Evolutionary conservation across 2,329 filamentous ascomycete genomes (phyloP).

Genomic region (Myriangium duriaei): DNA sequence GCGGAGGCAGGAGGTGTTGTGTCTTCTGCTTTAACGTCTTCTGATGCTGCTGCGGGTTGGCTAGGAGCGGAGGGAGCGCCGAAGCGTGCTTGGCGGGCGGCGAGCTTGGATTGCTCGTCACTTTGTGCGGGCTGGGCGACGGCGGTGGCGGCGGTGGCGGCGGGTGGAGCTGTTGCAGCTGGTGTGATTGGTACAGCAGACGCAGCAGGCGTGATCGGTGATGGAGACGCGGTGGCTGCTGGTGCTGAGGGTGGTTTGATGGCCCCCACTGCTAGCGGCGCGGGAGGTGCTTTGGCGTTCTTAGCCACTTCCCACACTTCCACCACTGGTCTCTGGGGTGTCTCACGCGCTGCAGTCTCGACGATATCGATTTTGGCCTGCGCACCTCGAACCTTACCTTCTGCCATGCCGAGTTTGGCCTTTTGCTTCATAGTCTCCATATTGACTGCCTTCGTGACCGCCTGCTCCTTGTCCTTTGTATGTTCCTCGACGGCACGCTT

Average conservation of each 20-base stretch:
- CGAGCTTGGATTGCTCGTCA: conserved; percentile 15
- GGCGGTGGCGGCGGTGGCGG: conserved; percentile 1
- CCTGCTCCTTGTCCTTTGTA: conserved; percentile 18
- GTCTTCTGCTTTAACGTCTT: conserved; percentile 13
- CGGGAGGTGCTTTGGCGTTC: conserved; percentile 30
- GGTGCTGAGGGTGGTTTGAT: conserved; percentile 15
- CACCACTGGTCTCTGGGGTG: conserved; percentile 66
- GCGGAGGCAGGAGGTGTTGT: conserved; percentile 12
- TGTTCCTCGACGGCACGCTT: conserved; percentile 20
- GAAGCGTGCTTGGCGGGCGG: conserved; percentile 18
- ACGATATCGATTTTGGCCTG: conserved; percentile 67
- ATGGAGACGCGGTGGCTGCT: conserved; percentile 13
- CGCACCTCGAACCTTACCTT: conserved; percentile 58
- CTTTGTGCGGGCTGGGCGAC: neutral
- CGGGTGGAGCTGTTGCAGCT: conserved; percentile 1
- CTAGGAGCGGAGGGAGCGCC: conserved; percentile 11
- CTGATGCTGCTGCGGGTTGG: conserved; percentile 12
- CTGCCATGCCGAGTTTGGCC: conserved; percentile 35
- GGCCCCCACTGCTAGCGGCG: conserved; percentile 10
- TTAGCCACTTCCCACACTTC: conserved; percentile 83
- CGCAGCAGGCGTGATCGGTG: conserved; percentile 1
- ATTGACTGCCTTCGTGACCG: conserved; percentile 17
- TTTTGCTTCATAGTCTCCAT: conserved; percentile 35
- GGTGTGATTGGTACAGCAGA: conserved; percentile 2
- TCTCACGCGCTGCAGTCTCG: conserved; percentile 69